These are phyloP conservation scores for Pochonia chlamydosporia DNA, from an alignment of 2,329 filamentous ascomycete species.

Conservation along the genomic window DNA sequence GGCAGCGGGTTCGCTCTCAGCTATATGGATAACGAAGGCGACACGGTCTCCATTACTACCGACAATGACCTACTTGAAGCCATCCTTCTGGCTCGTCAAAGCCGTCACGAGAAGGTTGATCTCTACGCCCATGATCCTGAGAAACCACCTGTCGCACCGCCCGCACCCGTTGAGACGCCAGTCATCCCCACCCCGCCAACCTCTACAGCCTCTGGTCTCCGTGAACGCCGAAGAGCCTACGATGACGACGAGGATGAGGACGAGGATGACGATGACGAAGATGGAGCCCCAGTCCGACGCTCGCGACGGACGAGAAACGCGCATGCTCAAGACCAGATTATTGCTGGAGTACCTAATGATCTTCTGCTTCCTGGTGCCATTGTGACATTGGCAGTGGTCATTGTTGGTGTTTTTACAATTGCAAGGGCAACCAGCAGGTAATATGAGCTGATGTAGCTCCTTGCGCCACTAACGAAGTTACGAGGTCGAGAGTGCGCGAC, in stretches of 20 bases:
- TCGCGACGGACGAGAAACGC: slow-evolving; percentile 32
- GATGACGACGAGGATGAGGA: slow-evolving; percentile 49
- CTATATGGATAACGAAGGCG: slow-evolving; percentile 94
- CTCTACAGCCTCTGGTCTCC: slow-evolving; percentile 40
- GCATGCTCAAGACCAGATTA: slow-evolving; percentile 65
- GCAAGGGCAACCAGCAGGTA: slow-evolving; percentile 59
- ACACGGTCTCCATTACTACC: slow-evolving; percentile 93
- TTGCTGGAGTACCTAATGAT: slow-evolving; percentile 90
- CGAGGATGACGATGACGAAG: slow-evolving; percentile 45
- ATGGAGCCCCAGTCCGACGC: slow-evolving; percentile 37
- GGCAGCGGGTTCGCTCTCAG: slow-evolving; percentile 82
- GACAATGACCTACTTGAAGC: slow-evolving; percentile 91
- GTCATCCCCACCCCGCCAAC: slow-evolving; percentile 39
- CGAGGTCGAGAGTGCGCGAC: slow-evolving; percentile 22
- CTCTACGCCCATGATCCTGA: slow-evolving; percentile 93
- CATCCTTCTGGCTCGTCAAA: slow-evolving; percentile 73
- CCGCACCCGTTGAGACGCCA: slow-evolving; percentile 41
- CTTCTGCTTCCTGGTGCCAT: slow-evolving; percentile 89
- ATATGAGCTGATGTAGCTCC: slow-evolving; percentile 14
- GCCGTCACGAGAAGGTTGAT: slow-evolving; percentile 85
- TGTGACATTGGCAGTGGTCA: slow-evolving; percentile 89
- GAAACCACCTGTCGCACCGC: slow-evolving; percentile 70
- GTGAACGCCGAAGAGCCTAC: slow-evolving; percentile 42
- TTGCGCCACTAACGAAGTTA: slow-evolving; percentile 27
- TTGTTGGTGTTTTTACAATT: slow-evolving; percentile 88